Evolutionary conservation across 768 basidiomycete genomes (phyloP).

Genomic region (Kwoniella europaea): DNA sequence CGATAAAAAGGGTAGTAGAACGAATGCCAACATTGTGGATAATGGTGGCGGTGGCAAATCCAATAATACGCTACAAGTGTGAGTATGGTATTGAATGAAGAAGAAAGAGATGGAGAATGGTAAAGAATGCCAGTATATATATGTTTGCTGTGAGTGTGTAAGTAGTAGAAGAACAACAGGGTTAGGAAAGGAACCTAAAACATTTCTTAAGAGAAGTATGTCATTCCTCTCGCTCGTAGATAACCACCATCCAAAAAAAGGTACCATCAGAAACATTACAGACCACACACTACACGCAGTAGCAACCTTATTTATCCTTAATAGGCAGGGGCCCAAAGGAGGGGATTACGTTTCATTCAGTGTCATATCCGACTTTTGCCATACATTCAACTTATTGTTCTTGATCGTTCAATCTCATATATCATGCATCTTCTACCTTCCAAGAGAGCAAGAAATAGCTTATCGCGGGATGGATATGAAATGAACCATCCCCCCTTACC

Average conservation of each 20-base stretch:
- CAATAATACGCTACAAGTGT: background rate
- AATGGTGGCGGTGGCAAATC: background rate
- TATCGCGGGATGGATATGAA: too few relatives aligned
- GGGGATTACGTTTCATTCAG: background rate
- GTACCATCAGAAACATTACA: conserved; percentile 1
- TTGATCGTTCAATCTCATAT: background rate
- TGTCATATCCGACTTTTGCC: background rate
- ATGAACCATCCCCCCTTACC: background rate
- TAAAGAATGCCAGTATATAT: background rate
- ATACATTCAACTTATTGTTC: background rate
- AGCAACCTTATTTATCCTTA: background rate
- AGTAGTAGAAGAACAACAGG: background rate
- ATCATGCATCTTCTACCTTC: background rate
- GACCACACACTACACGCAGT: background rate
- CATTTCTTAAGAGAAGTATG: background rate
- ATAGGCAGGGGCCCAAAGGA: background rate
- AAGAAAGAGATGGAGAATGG: too few relatives aligned
- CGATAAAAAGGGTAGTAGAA: background rate
- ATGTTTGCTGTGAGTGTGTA: background rate
- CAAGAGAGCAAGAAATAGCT: too few relatives aligned
- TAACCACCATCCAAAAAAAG: background rate
- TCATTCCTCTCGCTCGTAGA: background rate
- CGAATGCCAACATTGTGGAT: background rate
- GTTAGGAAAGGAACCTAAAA: background rate
- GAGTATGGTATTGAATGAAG: too few relatives aligned